Evolutionary conservation across 495 filamentous ascomycete species (phyloP).

Genomic region (Penicillium crystallinum): DNA sequence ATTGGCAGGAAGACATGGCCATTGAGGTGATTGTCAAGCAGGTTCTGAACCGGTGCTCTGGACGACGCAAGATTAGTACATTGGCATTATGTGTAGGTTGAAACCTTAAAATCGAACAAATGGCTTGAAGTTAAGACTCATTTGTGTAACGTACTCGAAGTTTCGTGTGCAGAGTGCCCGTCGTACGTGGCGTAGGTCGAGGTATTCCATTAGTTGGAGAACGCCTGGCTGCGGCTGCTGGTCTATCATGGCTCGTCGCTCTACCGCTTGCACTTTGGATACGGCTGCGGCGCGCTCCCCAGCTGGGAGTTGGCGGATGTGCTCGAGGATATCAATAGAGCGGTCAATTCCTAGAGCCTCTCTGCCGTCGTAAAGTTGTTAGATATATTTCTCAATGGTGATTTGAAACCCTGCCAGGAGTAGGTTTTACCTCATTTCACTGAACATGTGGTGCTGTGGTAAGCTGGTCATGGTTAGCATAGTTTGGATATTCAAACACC

Average conservation of each 20-base stretch:
- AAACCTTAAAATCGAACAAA: neutral
- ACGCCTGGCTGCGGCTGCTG: constrained; percentile 82
- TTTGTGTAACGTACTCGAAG: constrained; percentile 58
- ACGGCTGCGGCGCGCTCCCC: constrained; percentile 59
- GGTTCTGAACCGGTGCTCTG: constrained; percentile 60
- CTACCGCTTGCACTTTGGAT: constrained; percentile 69
- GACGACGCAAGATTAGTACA: neutral
- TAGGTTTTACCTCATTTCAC: constrained; percentile 68
- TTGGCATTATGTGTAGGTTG: neutral
- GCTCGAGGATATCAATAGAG: constrained; percentile 75
- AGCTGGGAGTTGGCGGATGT: constrained; percentile 69
- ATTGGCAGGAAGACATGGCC: constrained; percentile 69
- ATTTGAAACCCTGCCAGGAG: constrained; percentile 4
- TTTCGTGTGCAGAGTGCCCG: constrained; percentile 93
- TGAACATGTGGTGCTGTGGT: constrained; percentile 95
- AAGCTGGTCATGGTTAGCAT: constrained; percentile 45
- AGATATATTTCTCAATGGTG: neutral
- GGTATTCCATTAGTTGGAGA: constrained; percentile 67
- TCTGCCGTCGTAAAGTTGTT: constrained; percentile 26
- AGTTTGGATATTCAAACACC: neutral
- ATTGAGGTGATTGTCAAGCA: constrained; percentile 68
- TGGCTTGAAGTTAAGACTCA: neutral
- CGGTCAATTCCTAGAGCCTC: constrained; percentile 61
- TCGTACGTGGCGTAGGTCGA: constrained; percentile 57
- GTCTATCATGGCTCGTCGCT: constrained; percentile 68